Percentiles rank a stretch among this genome's conserved stretches.
These are phyloP conservation scores for Brettanomyces bruxellensis DNA, from an alignment of 805 yeast genomes.

Conservation along the genomic window DNA sequence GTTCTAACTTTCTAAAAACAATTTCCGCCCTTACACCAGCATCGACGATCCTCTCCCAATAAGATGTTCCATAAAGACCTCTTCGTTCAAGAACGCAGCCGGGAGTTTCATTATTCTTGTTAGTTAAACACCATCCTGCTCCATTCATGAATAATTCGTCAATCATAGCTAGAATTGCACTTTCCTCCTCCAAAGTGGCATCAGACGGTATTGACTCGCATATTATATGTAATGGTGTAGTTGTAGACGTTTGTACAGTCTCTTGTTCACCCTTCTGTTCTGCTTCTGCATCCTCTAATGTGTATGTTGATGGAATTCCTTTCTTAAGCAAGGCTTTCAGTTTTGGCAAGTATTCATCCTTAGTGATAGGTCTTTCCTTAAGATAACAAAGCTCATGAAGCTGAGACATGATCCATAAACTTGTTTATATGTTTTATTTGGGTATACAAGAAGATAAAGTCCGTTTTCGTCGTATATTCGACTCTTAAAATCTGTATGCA, in stretches of 20 bases:
- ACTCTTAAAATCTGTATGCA: no score
- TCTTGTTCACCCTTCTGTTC: constrained; percentile 34
- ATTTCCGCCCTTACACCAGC: constrained; percentile 92
- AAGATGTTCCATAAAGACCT: constrained; percentile 28
- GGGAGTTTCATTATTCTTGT: constrained; percentile 66
- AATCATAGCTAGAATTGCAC: constrained; percentile 45
- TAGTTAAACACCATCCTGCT: constrained; percentile 85
- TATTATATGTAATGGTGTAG: constrained; percentile 73
- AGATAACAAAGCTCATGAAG: constrained; percentile 56
- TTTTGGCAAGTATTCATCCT: constrained; percentile 30
- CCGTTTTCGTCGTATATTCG: no score
- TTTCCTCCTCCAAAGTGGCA: constrained; percentile 30
- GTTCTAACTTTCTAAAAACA: constrained; percentile 61
- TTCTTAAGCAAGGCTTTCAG: constrained; percentile 39
- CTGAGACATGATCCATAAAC: constrained; percentile 48
- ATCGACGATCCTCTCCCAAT: constrained; percentile 49
- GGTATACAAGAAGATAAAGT: no score
- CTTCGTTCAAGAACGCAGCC: constrained; percentile 69
- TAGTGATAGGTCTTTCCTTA: constrained; percentile 41
- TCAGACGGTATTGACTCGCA: constrained; percentile 42
- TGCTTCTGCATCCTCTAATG: constrained; percentile 65
- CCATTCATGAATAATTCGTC: constrained; percentile 69
- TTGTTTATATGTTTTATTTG: neutral
- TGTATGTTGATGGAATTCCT: constrained; percentile 79
- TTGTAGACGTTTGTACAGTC: constrained; percentile 37